These are phyloP conservation scores for Lentinula guzmanii DNA, from an alignment of 768 basidiomycete species.

Conservation along the genomic window DNA sequence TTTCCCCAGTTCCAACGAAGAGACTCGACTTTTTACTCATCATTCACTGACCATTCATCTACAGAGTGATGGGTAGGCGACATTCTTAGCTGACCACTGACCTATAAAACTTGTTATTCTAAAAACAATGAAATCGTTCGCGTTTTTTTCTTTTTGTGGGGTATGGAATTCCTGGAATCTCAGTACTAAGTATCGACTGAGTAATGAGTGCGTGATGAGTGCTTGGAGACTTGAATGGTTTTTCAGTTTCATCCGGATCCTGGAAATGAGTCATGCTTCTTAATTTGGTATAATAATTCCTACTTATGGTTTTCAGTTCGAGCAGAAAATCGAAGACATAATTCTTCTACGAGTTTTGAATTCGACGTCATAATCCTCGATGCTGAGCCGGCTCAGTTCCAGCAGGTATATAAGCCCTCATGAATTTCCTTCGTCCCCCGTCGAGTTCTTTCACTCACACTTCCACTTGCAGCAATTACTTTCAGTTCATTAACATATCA, in stretches of 20 bases:
- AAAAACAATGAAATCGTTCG: too few relatives aligned
- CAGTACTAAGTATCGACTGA: too few relatives aligned
- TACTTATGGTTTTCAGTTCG: background rate
- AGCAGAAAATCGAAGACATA: background rate
- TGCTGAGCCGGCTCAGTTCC: background rate
- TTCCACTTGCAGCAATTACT: background rate
- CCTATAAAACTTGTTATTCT: background rate
- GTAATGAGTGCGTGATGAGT: too few relatives aligned
- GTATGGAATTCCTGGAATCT: background rate
- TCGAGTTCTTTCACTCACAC: background rate
- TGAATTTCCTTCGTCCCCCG: background rate
- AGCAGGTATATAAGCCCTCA: background rate
- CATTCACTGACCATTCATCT: background rate
- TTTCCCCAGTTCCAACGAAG: background rate
- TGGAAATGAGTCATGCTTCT: background rate
- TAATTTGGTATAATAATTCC: background rate
- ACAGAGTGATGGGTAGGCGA: background rate
- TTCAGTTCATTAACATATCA: background rate
- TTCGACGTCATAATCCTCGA: background rate
- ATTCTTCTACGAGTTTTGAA: background rate
- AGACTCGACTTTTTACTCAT: background rate
- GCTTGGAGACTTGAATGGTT: too few relatives aligned
- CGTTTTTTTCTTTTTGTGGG: background rate
- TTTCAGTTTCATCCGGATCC: too few relatives aligned
- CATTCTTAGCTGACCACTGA: background rate